A percentile compares a stretch with the other conserved stretches of the same genome.
Evolutionary conservation across 2,329 filamentous ascomycete genomes (phyloP).

Genomic region (Dactylonectria macrodidyma): DNA sequence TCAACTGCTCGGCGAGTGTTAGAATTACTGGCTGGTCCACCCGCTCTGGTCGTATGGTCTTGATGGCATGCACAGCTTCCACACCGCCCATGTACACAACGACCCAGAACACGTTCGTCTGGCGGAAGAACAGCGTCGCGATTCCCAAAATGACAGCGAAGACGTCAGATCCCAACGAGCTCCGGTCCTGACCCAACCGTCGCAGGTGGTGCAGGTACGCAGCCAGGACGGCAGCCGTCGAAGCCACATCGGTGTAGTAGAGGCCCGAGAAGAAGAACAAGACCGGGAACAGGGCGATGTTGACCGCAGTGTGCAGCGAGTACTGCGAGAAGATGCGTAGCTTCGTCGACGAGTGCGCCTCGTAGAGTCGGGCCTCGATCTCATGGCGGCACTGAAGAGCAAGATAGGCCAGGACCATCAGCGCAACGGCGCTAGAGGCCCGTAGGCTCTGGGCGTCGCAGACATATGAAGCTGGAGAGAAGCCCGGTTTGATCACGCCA

Average conservation of each 20-base stretch:
- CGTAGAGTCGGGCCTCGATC: constrained; percentile 61
- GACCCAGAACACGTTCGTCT: constrained; percentile 98
- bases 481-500: constrained; percentile 34
- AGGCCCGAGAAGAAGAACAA: constrained; percentile 96
- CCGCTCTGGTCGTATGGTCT: constrained; percentile 55
- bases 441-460: constrained; percentile 59
- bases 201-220: constrained; percentile 73
- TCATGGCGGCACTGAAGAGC: constrained; percentile 67
- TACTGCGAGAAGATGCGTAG: constrained; percentile 54
- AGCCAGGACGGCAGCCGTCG: constrained; percentile 81
- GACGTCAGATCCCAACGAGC: constrained; percentile 58
- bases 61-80: constrained; percentile 68
- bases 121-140: constrained; percentile 81
- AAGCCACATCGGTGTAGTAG: constrained; percentile 95
- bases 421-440: constrained; percentile 61
- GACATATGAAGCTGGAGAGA: constrained; percentile 32
- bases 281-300: constrained; percentile 88
- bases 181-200: constrained; percentile 55
- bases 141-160: constrained; percentile 71
- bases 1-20: constrained; percentile 53
- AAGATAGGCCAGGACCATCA: constrained; percentile 58
- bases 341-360: constrained; percentile 37
- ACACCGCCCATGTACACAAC: constrained; percentile 80
- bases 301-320: constrained; percentile 76
- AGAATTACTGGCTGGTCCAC: constrained; percentile 50